These are phyloP conservation scores for Prunella vulgaris DNA, from an alignment of 257 asterid genomes.

Conservation along the genomic window DNA sequence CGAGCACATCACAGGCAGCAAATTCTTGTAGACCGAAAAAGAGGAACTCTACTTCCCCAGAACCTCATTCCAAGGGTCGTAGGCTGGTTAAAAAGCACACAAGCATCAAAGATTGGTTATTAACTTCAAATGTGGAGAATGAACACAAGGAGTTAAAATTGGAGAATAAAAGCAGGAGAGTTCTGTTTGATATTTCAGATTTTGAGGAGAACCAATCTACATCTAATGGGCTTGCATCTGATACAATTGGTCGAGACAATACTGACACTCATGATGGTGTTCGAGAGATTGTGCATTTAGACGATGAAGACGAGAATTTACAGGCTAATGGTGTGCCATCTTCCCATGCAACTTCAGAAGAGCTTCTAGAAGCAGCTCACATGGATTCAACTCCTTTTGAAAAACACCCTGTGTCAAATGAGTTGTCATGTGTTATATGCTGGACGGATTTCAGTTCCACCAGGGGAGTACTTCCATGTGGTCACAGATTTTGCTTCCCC, in stretches of 20 bases:
- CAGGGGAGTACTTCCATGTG: constrained; percentile 87
- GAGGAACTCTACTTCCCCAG: constrained; percentile 29
- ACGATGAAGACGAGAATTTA: constrained; percentile 26
- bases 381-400: constrained; percentile 23
- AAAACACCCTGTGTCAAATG: constrained; percentile 31
- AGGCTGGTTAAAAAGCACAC: constrained; percentile 53
- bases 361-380: constrained; percentile 23
- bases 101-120: constrained; percentile 27
- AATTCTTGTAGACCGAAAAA: constrained; percentile 35
- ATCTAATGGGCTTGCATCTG: constrained; percentile 27
- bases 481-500: constrained; percentile 85
- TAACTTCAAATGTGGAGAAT: constrained; percentile 35
- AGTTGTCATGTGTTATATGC: constrained; percentile 85
- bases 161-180: constrained; percentile 18
- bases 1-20: constrained; percentile 28
- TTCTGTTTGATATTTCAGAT: constrained; percentile 27
- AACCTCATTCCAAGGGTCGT: constrained; percentile 35
- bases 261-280: constrained; percentile 19
- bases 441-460: constrained; percentile 78
- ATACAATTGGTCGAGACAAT: constrained; percentile 18
- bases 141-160: constrained; percentile 13
- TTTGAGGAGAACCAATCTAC: constrained; percentile 26
- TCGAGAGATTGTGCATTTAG: constrained; percentile 28
- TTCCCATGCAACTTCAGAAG: constrained; percentile 18
- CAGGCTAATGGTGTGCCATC: constrained; percentile 19